phyloP scores from a whole-genome alignment of 345 rosid species.

The Kandelia obovata region DNA sequence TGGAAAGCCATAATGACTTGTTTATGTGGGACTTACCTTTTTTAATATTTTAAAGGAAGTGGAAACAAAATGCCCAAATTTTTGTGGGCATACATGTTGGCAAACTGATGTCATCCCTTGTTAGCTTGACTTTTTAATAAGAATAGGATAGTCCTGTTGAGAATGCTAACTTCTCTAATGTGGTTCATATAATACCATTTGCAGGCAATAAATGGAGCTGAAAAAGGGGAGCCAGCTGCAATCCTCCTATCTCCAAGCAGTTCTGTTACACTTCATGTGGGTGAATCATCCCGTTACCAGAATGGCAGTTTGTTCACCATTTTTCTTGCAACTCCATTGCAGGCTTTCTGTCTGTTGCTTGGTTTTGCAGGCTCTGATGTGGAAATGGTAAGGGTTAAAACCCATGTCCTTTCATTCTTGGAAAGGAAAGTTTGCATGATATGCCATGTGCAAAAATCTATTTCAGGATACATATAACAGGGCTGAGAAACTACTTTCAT shows the following conservation, averaged over 20 bases:
- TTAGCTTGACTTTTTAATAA: no score
- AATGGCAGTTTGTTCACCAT: conserved; percentile 76
- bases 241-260: conserved; percentile 74
- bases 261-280: conserved; percentile 39
- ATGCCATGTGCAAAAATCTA: conserved; percentile 9
- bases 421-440: background rate
- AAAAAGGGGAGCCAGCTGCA: conserved; percentile 97
- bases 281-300: conserved; percentile 63
- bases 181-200: conserved; percentile 1
- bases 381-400: conserved; percentile 52
- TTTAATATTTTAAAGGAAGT: no score
- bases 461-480: conserved; percentile 53
- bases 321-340: conserved; percentile 82
- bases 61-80: no score
- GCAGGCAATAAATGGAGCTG: conserved; percentile 74
- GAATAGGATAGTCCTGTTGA: background rate
- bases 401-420: conserved; percentile 12
- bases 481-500: conserved; percentile 71
- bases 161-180: background rate
- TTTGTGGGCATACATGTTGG: no score
- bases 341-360: conserved; percentile 77
- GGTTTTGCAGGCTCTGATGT: conserved; percentile 66
- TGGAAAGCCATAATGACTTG: no score
- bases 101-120: no score
- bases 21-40: no score